Conservation (phyloP, 78 protist genomes). For the Paulinella micropora region DNA sequence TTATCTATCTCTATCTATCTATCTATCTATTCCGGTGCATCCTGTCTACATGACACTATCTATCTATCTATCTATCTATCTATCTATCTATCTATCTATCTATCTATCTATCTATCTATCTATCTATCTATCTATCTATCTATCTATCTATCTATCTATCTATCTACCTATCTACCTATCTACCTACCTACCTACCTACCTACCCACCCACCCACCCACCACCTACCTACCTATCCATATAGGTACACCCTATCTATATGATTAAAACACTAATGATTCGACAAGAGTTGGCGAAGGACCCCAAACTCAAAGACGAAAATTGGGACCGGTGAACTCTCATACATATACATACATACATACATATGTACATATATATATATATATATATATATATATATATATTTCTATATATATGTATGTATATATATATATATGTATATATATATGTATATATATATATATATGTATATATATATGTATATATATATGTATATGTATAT, state of each 20-base stretch:
- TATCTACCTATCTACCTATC: no score
- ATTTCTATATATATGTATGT: neutral
- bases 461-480: neutral
- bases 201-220: no score
- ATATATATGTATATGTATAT: neutral
- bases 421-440: neutral
- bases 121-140: no score
- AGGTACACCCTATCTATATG: constrained; percentile 94
- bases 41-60: no score
- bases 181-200: no score
- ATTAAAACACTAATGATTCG: constrained; percentile 90
- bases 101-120: no score
- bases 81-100: no score
- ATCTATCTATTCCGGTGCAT: no score
- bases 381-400: neutral
- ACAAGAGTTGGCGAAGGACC: constrained; percentile 78
- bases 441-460: neutral
- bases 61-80: no score
- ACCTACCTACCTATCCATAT: no score
- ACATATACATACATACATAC: neutral
- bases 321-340: neutral
- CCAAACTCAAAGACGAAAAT: constrained; percentile 22
- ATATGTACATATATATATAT: neutral
- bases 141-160: no score
- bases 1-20: no score